Conservation (phyloP, 495 filamentous ascomycete species). For the Lasiosphaeria ovina region DNA sequence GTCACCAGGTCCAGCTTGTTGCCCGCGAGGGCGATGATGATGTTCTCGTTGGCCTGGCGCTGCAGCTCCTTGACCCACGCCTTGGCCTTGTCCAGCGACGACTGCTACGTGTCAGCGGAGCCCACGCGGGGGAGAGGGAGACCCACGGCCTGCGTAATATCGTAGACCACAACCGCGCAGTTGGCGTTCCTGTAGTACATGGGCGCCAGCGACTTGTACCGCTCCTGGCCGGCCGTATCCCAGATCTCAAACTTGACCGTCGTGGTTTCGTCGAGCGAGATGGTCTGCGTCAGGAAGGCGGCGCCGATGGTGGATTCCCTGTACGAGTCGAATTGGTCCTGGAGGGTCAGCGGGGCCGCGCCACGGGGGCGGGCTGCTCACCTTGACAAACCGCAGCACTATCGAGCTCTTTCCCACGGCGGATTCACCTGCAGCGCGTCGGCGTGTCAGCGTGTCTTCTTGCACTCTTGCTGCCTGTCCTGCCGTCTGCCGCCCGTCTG, state of each 20-base stretch:
- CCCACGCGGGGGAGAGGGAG: not conserved
- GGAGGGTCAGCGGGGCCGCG: constrained; percentile 19
- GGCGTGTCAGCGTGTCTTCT: constrained; percentile 43
- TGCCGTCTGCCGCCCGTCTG: too few relatives aligned
- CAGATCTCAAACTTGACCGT: constrained; percentile 99
- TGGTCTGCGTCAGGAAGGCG: constrained; percentile 97
- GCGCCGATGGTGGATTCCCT: constrained; percentile 98
- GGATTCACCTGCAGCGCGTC: constrained; percentile 74
- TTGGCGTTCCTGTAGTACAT: constrained; percentile 99
- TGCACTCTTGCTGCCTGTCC: too few relatives aligned
- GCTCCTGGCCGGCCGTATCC: constrained; percentile 97
- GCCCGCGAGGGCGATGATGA: constrained; percentile 95
- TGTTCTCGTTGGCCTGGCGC: constrained; percentile 98
- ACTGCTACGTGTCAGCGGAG: constrained; percentile 47
- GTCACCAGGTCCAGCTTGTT: constrained; percentile 96
- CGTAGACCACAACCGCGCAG: constrained; percentile 98
- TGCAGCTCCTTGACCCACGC: constrained; percentile 99
- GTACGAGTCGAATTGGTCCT: constrained; percentile 99
- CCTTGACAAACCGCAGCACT: constrained; percentile 97
- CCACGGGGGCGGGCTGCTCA: constrained; percentile 36
- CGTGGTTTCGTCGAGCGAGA: constrained; percentile 92
- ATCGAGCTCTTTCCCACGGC: constrained; percentile 99
- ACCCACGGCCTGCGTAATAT: constrained; percentile 96
- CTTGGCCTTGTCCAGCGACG: constrained; percentile 97
- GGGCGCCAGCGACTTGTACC: constrained; percentile 96